Conservation (phyloP, 75 land plant species). For the Cunninghamia lanceolata region DNA sequence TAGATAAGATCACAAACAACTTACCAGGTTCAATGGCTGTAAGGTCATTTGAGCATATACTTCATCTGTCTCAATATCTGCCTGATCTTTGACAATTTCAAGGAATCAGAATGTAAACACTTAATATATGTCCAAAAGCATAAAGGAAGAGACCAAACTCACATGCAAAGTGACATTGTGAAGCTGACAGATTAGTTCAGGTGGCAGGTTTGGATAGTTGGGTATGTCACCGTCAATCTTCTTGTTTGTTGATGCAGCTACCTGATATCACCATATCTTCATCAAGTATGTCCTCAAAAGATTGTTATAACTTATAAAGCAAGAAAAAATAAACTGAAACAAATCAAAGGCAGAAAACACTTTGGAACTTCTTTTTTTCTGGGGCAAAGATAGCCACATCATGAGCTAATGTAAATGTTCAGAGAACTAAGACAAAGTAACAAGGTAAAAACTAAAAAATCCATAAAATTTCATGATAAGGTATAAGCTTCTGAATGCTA, state of each 20-base stretch:
- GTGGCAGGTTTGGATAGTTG: slow-evolving; percentile 75
- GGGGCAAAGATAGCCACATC: neutral
- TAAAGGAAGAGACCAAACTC: slow-evolving; percentile 11
- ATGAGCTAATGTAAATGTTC: neutral
- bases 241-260: slow-evolving; percentile 71
- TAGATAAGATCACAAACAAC: neutral
- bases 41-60: slow-evolving; percentile 95
- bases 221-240: slow-evolving; percentile 74
- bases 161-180: slow-evolving; percentile 89
- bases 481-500: neutral
- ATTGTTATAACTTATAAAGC: neutral
- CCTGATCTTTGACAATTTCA: slow-evolving; percentile 25
- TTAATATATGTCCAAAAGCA: neutral
- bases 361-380: neutral
- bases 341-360: neutral
- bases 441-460: neutral
- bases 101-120: neutral
- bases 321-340: neutral
- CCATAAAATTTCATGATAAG: neutral
- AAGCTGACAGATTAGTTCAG: slow-evolving; percentile 82
- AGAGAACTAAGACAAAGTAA: neutral
- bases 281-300: neutral
- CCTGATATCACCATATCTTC: slow-evolving; percentile 20
- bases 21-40: slow-evolving; percentile 33
- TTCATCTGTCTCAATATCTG: slow-evolving; percentile 92